Conservation (phyloP, 805 yeast genomes). For the Torulaspora delbrueckii region DNA sequence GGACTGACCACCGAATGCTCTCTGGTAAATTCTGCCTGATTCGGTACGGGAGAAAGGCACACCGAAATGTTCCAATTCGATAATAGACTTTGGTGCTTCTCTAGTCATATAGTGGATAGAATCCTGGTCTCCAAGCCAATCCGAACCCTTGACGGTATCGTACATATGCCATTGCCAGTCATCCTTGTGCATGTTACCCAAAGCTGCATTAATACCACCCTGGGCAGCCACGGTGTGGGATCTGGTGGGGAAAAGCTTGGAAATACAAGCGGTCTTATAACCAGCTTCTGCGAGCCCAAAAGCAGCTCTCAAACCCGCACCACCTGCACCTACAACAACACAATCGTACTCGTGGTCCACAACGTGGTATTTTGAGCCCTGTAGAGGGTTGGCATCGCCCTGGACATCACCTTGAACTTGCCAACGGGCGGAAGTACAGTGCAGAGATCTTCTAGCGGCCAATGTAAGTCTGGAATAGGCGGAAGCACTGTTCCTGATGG, state of each 20-base stretch:
- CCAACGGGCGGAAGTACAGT: neutral
- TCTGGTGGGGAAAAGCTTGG: slow-evolving; percentile 96
- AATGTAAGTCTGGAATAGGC: slow-evolving; percentile 1
- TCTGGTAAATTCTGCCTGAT: slow-evolving; percentile 94
- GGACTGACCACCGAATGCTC: slow-evolving; percentile 98
- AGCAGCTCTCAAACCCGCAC: slow-evolving; percentile 98
- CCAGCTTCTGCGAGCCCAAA: slow-evolving; percentile 97
- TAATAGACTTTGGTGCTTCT: slow-evolving; percentile 93
- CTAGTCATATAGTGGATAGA: slow-evolving; percentile 98
- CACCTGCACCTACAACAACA: slow-evolving; percentile 98
- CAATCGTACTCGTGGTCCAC: slow-evolving; percentile 98
- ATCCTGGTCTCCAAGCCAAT: slow-evolving; percentile 99
- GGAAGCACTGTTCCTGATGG: slow-evolving; percentile 7
- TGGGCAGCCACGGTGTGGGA: slow-evolving; percentile 99
- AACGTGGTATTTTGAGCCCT: slow-evolving; percentile 65
- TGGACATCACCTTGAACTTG: slow-evolving; percentile 39
- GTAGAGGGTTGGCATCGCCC: slow-evolving; percentile 41
- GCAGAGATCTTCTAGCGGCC: neutral
- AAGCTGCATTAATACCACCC: slow-evolving; percentile 98
- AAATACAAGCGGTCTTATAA: slow-evolving; percentile 93
- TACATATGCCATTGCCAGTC: slow-evolving; percentile 99
- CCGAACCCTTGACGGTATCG: slow-evolving; percentile 98
- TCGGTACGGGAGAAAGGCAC: slow-evolving; percentile 97
- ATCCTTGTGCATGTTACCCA: slow-evolving; percentile 97
- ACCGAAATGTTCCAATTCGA: slow-evolving; percentile 96